Percentiles rank a stretch among this genome's conserved stretches.
Evolutionary conservation across 2,329 filamentous ascomycete species (phyloP).

Genomic region (Cryphonectria parasitica): DNA sequence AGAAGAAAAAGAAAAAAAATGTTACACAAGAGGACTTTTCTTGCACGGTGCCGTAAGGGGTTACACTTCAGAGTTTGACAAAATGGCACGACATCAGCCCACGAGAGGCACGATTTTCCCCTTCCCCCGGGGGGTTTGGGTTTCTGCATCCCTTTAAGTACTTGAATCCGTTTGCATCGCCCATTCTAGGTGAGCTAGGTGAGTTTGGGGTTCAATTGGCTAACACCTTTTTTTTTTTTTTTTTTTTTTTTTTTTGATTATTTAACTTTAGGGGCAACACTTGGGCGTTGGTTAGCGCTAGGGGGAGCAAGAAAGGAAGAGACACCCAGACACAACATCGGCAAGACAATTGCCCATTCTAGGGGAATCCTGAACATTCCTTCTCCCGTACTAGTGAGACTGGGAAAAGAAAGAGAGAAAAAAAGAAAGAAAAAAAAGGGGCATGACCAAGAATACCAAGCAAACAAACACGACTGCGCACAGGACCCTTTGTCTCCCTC

Average conservation of each 20-base stretch:
- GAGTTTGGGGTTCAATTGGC: neutral
- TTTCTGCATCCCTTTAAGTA: constrained; percentile 15
- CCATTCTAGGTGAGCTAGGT: neutral
- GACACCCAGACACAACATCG: neutral
- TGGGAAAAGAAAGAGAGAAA: neutral
- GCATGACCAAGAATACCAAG: neutral
- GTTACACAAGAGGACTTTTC: constrained; percentile 15
- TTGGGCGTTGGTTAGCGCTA: neutral
- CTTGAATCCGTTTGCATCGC: neutral
- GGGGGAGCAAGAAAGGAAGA: neutral
- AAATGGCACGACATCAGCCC: constrained; percentile 28
- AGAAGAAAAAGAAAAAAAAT: neutral
- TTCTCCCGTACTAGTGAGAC: neutral
- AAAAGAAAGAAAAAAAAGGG: neutral
- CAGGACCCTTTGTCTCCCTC: neutral
- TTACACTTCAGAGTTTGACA: constrained; percentile 7
- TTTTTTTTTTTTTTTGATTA: too few relatives aligned
- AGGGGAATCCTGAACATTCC: neutral
- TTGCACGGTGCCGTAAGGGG: constrained; percentile 14
- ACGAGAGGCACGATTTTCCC: neutral
- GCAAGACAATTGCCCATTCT: neutral
- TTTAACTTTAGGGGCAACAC: neutral
- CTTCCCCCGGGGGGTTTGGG: constrained; percentile 3
- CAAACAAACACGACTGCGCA: neutral
- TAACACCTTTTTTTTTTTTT: neutral